Conservation (phyloP, 2,329 filamentous ascomycete genomes). For the Penicillium capsulatum region DNA sequence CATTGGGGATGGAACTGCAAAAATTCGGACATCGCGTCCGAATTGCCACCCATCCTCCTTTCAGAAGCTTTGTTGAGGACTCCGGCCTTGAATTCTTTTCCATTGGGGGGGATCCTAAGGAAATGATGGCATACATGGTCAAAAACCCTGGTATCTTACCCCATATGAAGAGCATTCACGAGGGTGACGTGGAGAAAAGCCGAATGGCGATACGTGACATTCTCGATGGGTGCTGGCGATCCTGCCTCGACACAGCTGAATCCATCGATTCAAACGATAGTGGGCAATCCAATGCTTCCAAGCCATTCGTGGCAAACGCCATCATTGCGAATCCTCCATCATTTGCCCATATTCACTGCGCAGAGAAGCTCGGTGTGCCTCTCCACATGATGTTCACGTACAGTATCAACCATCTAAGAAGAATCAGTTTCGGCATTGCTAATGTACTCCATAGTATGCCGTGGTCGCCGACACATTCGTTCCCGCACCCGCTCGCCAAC, state of each 20-base stretch:
- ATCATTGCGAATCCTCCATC: slow-evolving; percentile 55
- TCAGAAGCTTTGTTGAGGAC: slow-evolving; percentile 51
- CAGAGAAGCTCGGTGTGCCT: slow-evolving; percentile 48
- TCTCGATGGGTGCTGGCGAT: slow-evolving; percentile 39
- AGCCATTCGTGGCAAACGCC: slow-evolving; percentile 51
- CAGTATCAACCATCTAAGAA: no score
- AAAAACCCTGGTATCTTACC: slow-evolving; percentile 46
- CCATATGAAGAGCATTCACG: slow-evolving; percentile 34
- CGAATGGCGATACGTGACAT: slow-evolving; percentile 36
- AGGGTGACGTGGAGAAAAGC: slow-evolving; percentile 33
- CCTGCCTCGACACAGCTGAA: slow-evolving; percentile 33
- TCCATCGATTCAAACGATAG: no score
- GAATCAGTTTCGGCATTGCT: no score
- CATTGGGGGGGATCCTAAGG: slow-evolving; percentile 55
- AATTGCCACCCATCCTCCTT: slow-evolving; percentile 54
- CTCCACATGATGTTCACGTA: slow-evolving; percentile 53
- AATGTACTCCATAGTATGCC: no score
- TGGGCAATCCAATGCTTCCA: no score
- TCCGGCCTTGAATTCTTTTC: slow-evolving; percentile 56
- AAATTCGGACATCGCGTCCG: slow-evolving; percentile 53
- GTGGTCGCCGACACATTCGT: slow-evolving; percentile 44
- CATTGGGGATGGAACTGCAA: slow-evolving; percentile 51
- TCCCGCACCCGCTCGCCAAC: slow-evolving; percentile 51
- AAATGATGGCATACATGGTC: slow-evolving; percentile 52
- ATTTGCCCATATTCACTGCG: slow-evolving; percentile 52